Percentiles rank a stretch among this genome's conserved stretches.
Conservation (phyloP, 768 basidiomycete species). For the Dioszegia crocea region DNA sequence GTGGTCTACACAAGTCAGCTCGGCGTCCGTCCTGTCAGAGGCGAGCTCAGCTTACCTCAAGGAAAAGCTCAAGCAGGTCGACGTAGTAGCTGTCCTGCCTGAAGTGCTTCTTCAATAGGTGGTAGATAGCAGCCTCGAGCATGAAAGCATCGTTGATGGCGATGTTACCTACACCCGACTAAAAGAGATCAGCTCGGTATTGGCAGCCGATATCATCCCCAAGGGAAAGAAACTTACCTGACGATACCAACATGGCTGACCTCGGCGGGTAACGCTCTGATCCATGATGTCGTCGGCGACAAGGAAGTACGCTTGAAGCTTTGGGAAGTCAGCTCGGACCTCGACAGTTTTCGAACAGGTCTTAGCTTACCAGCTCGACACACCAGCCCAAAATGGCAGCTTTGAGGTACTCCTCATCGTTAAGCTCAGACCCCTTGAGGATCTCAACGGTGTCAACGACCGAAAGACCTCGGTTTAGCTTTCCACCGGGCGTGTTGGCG, state of each 20-base stretch:
- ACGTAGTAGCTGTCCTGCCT: conserved; percentile 73
- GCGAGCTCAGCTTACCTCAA: conserved; percentile 58
- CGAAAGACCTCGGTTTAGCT: conserved; percentile 93
- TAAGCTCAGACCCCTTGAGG: conserved; percentile 64
- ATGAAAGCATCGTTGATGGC: conserved; percentile 97
- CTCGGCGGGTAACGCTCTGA: conserved; percentile 80
- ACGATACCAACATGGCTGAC: conserved; percentile 92
- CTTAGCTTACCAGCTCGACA: conserved; percentile 80
- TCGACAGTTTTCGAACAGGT: background rate
- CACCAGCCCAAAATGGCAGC: conserved; percentile 90
- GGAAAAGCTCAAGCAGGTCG: conserved; percentile 85
- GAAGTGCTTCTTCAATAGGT: conserved; percentile 82
- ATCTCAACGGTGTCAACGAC: conserved; percentile 91
- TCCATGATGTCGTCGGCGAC: conserved; percentile 95
- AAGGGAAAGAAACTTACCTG: conserved; percentile 46
- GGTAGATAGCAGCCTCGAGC: conserved; percentile 91
- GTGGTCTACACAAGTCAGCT: conserved; percentile 53
- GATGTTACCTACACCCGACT: conserved; percentile 65
- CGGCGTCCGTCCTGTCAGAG: background rate
- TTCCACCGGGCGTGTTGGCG: conserved; percentile 86
- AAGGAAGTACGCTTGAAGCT: conserved; percentile 98
- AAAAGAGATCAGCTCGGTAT: background rate
- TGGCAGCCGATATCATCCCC: no score
- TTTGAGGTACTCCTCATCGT: conserved; percentile 81
- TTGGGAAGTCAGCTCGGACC: background rate